These are phyloP conservation scores for Ceratocystis destructans DNA, from an alignment of 2,329 filamentous ascomycete genomes.

Conservation along the genomic window DNA sequence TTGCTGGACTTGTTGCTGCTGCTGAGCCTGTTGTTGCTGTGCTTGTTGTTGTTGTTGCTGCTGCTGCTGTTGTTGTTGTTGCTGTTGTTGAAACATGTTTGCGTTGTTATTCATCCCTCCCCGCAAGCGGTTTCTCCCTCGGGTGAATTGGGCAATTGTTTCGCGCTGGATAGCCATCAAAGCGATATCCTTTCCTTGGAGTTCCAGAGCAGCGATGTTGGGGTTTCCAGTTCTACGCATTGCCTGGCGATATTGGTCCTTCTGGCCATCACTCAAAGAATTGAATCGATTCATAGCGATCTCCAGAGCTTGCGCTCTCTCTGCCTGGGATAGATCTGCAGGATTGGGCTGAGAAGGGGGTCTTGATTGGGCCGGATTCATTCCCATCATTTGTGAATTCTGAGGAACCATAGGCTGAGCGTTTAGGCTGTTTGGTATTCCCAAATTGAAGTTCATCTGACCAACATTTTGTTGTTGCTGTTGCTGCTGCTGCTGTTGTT, in stretches of 20 bases:
- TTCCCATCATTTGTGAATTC: slow-evolving; percentile 25
- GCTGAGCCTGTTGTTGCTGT: slow-evolving; percentile 21
- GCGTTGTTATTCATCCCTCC: background rate
- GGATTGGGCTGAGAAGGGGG: background rate
- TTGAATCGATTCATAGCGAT: background rate
- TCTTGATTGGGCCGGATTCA: slow-evolving; percentile 22
- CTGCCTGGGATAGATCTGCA: background rate
- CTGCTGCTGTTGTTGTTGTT: slow-evolving; percentile 26
- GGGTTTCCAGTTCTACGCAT: background rate
- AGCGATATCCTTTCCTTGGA: slow-evolving; percentile 1
- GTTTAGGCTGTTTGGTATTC: slow-evolving; percentile 18
- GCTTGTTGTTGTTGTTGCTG: slow-evolving; percentile 22
- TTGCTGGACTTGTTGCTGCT: slow-evolving; percentile 26
- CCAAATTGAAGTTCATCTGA: slow-evolving; percentile 20
- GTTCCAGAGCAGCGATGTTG: background rate
- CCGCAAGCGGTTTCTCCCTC: background rate
- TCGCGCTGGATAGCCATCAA: slow-evolving; percentile 6
- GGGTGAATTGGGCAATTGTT: background rate
- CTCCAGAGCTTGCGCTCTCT: background rate
- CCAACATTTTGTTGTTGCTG: slow-evolving; percentile 26
- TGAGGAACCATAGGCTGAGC: slow-evolving; percentile 18
- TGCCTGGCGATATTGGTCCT: slow-evolving; percentile 1
- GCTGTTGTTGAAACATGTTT: slow-evolving; percentile 19
- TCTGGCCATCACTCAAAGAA: slow-evolving; percentile 1
- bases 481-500: slow-evolving; percentile 25